Percentiles rank a stretch among this genome's conserved stretches.
These are phyloP conservation scores for Cytospora leucostoma DNA, from an alignment of 2,329 filamentous ascomycete species.

Conservation along the genomic window DNA sequence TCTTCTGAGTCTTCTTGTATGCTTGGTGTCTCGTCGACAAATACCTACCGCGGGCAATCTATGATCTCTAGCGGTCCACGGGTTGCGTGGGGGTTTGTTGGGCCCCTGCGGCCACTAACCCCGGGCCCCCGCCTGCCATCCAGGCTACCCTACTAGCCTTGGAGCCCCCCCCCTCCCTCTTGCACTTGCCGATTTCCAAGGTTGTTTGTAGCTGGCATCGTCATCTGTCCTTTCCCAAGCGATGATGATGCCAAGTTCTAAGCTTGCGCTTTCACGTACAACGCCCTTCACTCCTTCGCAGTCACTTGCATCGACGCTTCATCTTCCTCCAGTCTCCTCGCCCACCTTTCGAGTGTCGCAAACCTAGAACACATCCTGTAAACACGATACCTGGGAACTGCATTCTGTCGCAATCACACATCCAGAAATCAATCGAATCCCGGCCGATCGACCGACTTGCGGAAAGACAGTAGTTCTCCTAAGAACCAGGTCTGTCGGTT, in stretches of 20 bases:
- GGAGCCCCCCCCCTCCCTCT: not conserved
- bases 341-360: not conserved
- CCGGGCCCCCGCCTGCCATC: not conserved
- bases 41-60: not conserved
- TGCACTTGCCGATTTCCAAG: not conserved
- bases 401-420: not conserved
- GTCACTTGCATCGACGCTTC: not conserved
- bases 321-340: not conserved
- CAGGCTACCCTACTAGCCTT: too few species aligned
- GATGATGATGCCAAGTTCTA: not conserved
- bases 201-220: not conserved
- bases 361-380: not conserved
- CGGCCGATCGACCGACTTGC: not conserved
- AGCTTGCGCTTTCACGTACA: not conserved
- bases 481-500: not conserved
- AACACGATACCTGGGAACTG: conserved; percentile 2
- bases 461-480: not conserved
- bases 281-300: not conserved
- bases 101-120: conserved; percentile 2
- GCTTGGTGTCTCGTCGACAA: not conserved
- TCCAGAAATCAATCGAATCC: not conserved
- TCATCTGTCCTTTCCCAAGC: conserved; percentile 23
- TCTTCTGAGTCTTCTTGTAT: not conserved
- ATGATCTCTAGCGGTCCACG: not conserved
- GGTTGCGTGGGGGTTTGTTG: not conserved